Evolutionary conservation across 2,329 filamentous ascomycete genomes (phyloP), one percentile per base, ranked within the genome.

Genomic region (Trichoderma sp.): DNA sequence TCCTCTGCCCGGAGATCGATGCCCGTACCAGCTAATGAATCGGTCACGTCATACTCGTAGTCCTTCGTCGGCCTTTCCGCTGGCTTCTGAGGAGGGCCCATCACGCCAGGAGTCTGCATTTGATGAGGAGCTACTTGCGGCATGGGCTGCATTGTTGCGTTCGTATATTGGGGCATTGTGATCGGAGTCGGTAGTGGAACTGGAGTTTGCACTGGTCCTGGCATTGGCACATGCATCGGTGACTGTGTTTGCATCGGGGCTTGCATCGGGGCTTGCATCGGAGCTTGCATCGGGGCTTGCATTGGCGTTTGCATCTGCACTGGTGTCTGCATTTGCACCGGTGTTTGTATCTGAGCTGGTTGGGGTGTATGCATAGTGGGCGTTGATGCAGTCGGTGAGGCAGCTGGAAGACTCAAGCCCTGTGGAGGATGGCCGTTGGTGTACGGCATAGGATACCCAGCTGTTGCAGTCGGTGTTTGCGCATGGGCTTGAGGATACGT

Each of bases 1-100:
- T 96, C 93, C 78, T 97, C 94, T 72, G 93, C 93, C 69, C 91
- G 89, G 58, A 97, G 81, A 81, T 97, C 92, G 71, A 97, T 93
- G 60, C 93, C 94, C 18, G 93, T 95, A 21, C 91, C 92, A 21
- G 90, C 90, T 66, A 97, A 81, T 61, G 94, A 91, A 80, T 97
- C 94, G 72, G 91, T 92, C 56, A 94, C 86, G 75, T 97, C 93
- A 74, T 94, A 89, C 68, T 87, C 82, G 68, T 84, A 83, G 66
- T 86, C 85, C 72, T 89, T 93, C 14, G 86, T 84, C 54, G 88
- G 86, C 72, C 84, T 84, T 68, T 91, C 90, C 21, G 84, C 83
- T 69, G 84, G 88, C 75, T 86, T 88, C 74, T 85, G 89, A 74
- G 86, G 88, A 70, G 82, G 87, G 0, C 85, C 86, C 86, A 87